A percentile compares a stretch with the other conserved stretches of the same genome.
phyloP scores from a whole-genome alignment of 2,329 filamentous ascomycete species.

The Chaetomium globosum region DNA sequence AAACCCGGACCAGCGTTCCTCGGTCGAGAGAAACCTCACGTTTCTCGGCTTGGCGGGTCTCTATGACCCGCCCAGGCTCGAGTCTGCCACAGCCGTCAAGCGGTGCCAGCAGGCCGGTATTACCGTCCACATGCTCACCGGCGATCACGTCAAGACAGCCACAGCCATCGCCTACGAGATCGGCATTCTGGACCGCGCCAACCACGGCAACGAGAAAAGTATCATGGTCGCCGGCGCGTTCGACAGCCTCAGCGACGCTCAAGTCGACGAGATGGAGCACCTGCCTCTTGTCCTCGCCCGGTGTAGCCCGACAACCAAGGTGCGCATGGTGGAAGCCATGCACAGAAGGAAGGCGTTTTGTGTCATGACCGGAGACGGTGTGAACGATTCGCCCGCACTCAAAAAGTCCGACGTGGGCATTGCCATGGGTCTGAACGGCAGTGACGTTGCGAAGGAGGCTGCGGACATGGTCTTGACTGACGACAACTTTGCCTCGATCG shows the following conservation, averaged over 20 bases:
- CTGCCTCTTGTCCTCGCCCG: slow-evolving; percentile 70
- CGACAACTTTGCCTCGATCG: slow-evolving; percentile 83
- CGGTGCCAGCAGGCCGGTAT: slow-evolving; percentile 64
- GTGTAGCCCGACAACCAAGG: slow-evolving; percentile 71
- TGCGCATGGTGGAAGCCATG: slow-evolving; percentile 75
- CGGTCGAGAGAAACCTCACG: slow-evolving; percentile 59
- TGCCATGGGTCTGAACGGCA: slow-evolving; percentile 91
- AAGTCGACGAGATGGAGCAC: slow-evolving; percentile 63
- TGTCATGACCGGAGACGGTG: slow-evolving; percentile 97
- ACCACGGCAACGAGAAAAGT: slow-evolving; percentile 45
- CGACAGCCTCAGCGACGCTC: slow-evolving; percentile 61
- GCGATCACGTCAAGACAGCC: slow-evolving; percentile 69
- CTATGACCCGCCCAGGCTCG: slow-evolving; percentile 71
- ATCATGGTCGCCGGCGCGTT: slow-evolving; percentile 67
- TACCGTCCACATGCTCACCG: slow-evolving; percentile 70
- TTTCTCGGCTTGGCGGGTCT: slow-evolving; percentile 73
- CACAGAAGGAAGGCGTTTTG: slow-evolving; percentile 68
- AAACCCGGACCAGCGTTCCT: slow-evolving; percentile 52
- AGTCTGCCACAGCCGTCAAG: slow-evolving; percentile 63
- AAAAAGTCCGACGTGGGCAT: slow-evolving; percentile 99
- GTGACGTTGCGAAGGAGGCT: slow-evolving; percentile 94
- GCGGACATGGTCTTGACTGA: slow-evolving; percentile 89
- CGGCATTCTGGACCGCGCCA: slow-evolving; percentile 54
- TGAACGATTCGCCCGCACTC: slow-evolving; percentile 94
- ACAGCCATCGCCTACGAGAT: slow-evolving; percentile 67